Evolutionary conservation across 139 green algal genomes (phyloP).

Genomic region (Chlorella ohadii): DNA sequence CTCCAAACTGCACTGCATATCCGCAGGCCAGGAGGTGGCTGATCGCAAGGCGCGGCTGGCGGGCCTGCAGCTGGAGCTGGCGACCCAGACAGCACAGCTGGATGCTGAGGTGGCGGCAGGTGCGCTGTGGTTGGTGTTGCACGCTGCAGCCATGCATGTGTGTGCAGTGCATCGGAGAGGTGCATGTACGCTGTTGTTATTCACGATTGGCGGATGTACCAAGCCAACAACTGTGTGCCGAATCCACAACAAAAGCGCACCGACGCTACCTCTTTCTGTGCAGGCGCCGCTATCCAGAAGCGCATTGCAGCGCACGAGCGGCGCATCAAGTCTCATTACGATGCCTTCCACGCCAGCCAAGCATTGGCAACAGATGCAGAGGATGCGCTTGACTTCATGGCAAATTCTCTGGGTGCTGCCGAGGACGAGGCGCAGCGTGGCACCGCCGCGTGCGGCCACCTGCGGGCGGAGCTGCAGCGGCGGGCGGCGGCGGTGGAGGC

Average conservation of each 20-base stretch:
- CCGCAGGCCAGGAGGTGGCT: constrained; percentile 13
- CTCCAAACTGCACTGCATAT: too few relatives aligned
- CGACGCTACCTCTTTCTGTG: too few relatives aligned
- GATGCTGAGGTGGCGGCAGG: not conserved
- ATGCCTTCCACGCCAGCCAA: not conserved
- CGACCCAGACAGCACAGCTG: not conserved
- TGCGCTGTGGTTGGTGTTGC: not conserved
- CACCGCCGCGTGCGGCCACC: not conserved
- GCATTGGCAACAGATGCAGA: constrained; percentile 3
- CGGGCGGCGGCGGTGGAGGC: not conserved
- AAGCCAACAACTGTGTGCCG: too few relatives aligned
- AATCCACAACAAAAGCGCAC: too few relatives aligned
- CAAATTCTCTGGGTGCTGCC: not conserved
- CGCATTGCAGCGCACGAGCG: constrained; percentile 18
- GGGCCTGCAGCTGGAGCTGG: constrained; percentile 14
- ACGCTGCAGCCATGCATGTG: not conserved
- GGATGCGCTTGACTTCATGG: constrained; percentile 19
- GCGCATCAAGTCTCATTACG: constrained; percentile 17
- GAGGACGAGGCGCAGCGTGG: constrained; percentile 8
- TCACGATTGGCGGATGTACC: too few relatives aligned
- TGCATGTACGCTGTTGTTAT: too few relatives aligned
- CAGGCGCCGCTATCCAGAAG: constrained; percentile 22
- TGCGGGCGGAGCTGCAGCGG: constrained; percentile 18
- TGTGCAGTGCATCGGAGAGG: too few relatives aligned
- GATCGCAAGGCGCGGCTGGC: constrained; percentile 18